Conservation (phyloP, 805 yeast species). For the Candida multigemmis region DNA sequence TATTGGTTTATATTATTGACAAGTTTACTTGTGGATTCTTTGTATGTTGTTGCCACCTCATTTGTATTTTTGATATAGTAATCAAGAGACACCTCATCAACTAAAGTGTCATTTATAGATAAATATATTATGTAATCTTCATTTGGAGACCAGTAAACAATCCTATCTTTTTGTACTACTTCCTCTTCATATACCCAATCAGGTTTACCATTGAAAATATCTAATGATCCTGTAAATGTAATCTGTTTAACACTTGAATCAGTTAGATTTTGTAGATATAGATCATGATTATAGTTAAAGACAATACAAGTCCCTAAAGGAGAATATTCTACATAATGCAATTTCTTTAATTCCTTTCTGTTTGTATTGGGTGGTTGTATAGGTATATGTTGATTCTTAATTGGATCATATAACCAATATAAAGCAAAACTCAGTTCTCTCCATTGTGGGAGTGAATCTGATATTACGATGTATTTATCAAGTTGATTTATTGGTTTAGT, state of each 20-base stretch:
- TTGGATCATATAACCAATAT: slow-evolving; percentile 27
- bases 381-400: slow-evolving; percentile 17
- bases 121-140: slow-evolving; percentile 48
- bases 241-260: slow-evolving; percentile 15
- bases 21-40: slow-evolving; percentile 4
- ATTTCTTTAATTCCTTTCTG: slow-evolving; percentile 8
- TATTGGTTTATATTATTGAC: slow-evolving; percentile 25
- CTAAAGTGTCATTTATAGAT: slow-evolving; percentile 51
- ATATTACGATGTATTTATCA: slow-evolving; percentile 34
- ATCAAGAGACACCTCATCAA: slow-evolving; percentile 43
- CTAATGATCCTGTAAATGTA: slow-evolving; percentile 43
- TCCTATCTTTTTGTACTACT: slow-evolving; percentile 46
- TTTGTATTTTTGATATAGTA: slow-evolving; percentile 31
- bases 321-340: slow-evolving; percentile 53
- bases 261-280: slow-evolving; percentile 37
- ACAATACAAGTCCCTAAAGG: slow-evolving; percentile 49
- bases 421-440: slow-evolving; percentile 27
- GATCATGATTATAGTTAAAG: slow-evolving; percentile 47
- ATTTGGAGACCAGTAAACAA: slow-evolving; percentile 70
- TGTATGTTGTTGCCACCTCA: slow-evolving; percentile 7
- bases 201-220: slow-evolving; percentile 58
- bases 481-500: slow-evolving; percentile 35
- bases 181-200: slow-evolving; percentile 89
- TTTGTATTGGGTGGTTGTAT: slow-evolving; percentile 17
- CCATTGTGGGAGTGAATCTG: slow-evolving; percentile 41